phyloP scores from a whole-genome alignment of 352 stramenopile species.

The Globisporangium parvum region DNA sequence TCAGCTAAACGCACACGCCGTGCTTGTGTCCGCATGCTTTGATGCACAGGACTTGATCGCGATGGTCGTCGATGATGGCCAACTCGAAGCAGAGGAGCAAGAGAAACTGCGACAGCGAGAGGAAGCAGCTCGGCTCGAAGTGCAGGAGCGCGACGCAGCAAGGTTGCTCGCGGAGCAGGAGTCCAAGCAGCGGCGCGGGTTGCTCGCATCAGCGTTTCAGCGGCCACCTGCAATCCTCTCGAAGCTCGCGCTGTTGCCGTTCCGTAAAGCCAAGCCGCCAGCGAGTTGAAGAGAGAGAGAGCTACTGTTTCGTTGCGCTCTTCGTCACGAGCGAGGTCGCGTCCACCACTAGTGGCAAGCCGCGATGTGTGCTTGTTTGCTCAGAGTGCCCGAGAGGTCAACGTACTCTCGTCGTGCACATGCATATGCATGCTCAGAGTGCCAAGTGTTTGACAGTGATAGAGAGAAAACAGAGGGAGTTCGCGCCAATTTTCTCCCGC shows the following conservation, averaged over 20 bases:
- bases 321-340: too few relatives aligned
- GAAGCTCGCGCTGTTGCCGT: slow-evolving; percentile 11
- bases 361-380: too few relatives aligned
- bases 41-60: slow-evolving; percentile 39
- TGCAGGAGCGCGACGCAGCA: slow-evolving; percentile 10
- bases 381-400: too few relatives aligned
- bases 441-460: too few relatives aligned
- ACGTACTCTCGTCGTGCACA: too few relatives aligned
- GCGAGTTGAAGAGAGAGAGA: not conserved
- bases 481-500: too few relatives aligned
- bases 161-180: slow-evolving; percentile 13
- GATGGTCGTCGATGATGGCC: slow-evolving; percentile 36
- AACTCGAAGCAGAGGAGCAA: slow-evolving; percentile 36
- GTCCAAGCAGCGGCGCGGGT: slow-evolving; percentile 11
- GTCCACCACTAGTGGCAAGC: too few relatives aligned
- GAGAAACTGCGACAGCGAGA: slow-evolving; percentile 19
- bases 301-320: too few relatives aligned
- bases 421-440: too few relatives aligned
- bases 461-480: too few relatives aligned
- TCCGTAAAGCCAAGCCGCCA: not conserved
- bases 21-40: not conserved
- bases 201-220: slow-evolving; percentile 18
- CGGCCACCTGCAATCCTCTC: slow-evolving; percentile 4
- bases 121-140: slow-evolving; percentile 1
- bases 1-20: not conserved